These are phyloP conservation scores for Saturnispora besseyi DNA, from an alignment of 805 yeast genomes.

Conservation along the genomic window DNA sequence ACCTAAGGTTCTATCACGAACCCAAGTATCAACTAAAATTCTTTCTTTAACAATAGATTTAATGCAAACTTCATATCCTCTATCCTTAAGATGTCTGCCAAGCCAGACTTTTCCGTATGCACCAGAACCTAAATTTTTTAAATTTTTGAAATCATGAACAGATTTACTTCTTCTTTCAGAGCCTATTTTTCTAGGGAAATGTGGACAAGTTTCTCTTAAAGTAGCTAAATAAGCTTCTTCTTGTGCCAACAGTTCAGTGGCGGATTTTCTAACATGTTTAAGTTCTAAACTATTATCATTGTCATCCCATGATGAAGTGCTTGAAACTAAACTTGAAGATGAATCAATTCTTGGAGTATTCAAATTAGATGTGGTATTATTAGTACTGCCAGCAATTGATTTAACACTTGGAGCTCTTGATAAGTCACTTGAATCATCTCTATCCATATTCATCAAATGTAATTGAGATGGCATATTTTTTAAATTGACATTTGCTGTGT, in stretches of 20 bases:
- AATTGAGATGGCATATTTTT: slow-evolving; percentile 8
- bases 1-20: slow-evolving; percentile 81
- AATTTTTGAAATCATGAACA: slow-evolving; percentile 56
- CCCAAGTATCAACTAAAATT: slow-evolving; percentile 96
- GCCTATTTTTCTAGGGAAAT: slow-evolving; percentile 56
- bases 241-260: slow-evolving; percentile 4
- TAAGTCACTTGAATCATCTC: slow-evolving; percentile 6
- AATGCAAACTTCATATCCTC: slow-evolving; percentile 59
- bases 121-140: slow-evolving; percentile 88
- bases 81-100: slow-evolving; percentile 58
- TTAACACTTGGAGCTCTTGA: not conserved
- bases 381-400: not conserved
- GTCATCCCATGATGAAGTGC: slow-evolving; percentile 7
- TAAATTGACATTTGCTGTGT: not conserved
- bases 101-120: slow-evolving; percentile 92
- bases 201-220: slow-evolving; percentile 8
- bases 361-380: not conserved
- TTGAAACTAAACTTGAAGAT: slow-evolving; percentile 2
- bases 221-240: slow-evolving; percentile 27
- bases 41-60: slow-evolving; percentile 89
- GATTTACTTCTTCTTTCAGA: slow-evolving; percentile 59
- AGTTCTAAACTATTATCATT: not conserved
- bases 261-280: not conserved
- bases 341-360: slow-evolving; percentile 5
- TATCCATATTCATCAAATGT: slow-evolving; percentile 5